Percentiles rank a stretch among this genome's conserved stretches.
Evolutionary conservation across 257 asterid species (phyloP).

Genomic region (Echites panduratus): DNA sequence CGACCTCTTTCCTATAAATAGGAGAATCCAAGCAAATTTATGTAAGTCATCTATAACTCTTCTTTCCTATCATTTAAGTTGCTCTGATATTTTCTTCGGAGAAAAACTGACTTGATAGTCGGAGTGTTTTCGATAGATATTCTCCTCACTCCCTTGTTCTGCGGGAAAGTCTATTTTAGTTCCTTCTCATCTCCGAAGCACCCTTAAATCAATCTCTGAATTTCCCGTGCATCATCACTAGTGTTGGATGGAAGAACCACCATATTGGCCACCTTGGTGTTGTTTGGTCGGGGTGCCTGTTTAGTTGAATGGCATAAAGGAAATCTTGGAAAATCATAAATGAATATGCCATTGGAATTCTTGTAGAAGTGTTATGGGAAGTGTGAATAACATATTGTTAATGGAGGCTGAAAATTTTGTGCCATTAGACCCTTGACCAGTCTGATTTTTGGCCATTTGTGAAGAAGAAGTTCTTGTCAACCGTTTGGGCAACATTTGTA

Average conservation of each 20-base stretch:
- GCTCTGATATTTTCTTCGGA: no score
- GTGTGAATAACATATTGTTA: constrained; percentile 44
- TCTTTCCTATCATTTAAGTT: no score
- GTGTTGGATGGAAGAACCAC: constrained; percentile 45
- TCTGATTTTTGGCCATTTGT: constrained; percentile 41
- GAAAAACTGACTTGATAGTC: no score
- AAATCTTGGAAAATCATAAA: constrained; percentile 38
- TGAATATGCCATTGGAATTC: constrained; percentile 34
- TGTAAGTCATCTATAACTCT: no score
- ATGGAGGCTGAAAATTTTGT: constrained; percentile 53
- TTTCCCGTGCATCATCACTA: no score
- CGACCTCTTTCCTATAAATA: no score
- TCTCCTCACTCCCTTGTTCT: no score
- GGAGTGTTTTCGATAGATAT: no score
- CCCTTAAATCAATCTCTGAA: no score
- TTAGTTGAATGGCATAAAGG: constrained; percentile 47
- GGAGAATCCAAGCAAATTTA: no score
- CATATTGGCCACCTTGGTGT: constrained; percentile 31
- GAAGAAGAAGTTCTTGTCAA: constrained; percentile 32
- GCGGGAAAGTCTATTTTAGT: no score
- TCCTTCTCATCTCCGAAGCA: no score
- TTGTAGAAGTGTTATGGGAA: constrained; percentile 37
- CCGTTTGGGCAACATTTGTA: constrained; percentile 30
- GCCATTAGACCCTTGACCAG: constrained; percentile 67
- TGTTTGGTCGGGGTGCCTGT: constrained; percentile 61